These are phyloP conservation scores for Fraxinus angustifolia DNA, from an alignment of 305 asterid genomes.

Conservation along the genomic window DNA sequence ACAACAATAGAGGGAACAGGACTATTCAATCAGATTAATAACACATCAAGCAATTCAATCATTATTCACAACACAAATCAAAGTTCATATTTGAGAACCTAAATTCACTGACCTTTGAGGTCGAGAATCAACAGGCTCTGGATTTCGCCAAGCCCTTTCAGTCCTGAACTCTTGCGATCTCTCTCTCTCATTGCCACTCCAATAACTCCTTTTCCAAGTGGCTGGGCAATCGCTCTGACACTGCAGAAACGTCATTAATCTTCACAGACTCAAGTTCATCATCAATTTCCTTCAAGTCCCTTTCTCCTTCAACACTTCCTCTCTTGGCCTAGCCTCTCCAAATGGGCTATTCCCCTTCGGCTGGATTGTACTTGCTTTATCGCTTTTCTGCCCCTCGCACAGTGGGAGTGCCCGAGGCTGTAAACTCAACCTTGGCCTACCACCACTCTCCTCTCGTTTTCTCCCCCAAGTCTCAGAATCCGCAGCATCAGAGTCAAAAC, in stretches of 20 bases:
- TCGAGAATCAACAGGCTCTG: slow-evolving; percentile 43
- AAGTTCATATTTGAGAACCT: slow-evolving; percentile 9
- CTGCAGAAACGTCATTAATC: slow-evolving; percentile 44
- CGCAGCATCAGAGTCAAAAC: slow-evolving; percentile 29
- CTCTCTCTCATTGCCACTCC: slow-evolving; percentile 61
- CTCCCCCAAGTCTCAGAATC: slow-evolving; percentile 53
- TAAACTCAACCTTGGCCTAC: slow-evolving; percentile 50
- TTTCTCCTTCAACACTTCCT: slow-evolving; percentile 89
- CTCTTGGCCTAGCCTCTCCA: slow-evolving; percentile 92
- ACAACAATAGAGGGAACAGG: not conserved
- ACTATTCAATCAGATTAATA: not conserved
- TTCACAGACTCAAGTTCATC: slow-evolving; percentile 61
- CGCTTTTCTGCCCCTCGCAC: slow-evolving; percentile 32
- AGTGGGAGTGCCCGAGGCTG: slow-evolving; percentile 48
- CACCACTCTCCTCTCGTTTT: slow-evolving; percentile 39
- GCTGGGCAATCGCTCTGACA: slow-evolving; percentile 29
- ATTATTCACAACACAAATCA: not conserved
- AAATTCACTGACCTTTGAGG: slow-evolving; percentile 58
- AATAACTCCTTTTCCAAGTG: slow-evolving; percentile 44
- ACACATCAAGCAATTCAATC: not conserved
- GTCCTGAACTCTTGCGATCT: slow-evolving; percentile 31
- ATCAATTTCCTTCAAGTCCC: slow-evolving; percentile 82
- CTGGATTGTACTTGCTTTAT: slow-evolving; percentile 24
- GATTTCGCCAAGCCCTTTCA: slow-evolving; percentile 78
- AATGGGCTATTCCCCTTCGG: slow-evolving; percentile 65